Base-by-base conservation (phyloP, 2,329 filamentous ascomycete species). In the Monosporascus sp. region DNA sequence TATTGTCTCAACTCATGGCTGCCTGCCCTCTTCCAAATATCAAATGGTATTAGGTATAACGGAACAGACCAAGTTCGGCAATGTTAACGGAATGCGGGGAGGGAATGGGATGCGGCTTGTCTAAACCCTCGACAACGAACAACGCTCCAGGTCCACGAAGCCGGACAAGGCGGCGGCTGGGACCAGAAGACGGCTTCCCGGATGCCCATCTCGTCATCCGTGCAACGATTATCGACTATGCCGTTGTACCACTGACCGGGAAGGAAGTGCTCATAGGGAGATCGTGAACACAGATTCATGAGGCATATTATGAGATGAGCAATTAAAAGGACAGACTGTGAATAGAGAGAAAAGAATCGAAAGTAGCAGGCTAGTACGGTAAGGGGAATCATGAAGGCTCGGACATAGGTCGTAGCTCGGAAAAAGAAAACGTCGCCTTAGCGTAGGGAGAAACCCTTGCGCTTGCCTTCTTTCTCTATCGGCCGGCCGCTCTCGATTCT, bases 381-480 rank as follows among this genome's bases (percentile, higher is more conserved):
- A 77, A 75, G 71, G 28, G 74, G 74, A 76, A 78, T 83, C 78
- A 79, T 80, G 74, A 77, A 71, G 76, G 78, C 75, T 76, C 72
- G 75, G 76, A 74, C 76, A 75, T 78, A 73, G 76, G 74, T 79
- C 76, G 74, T 79, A 70, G 72, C 62, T 58, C 28, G 60, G 55
- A 62, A 56, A 59, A 51, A 59, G 57, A 53, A 49, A 51, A 58
- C 55, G 62, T 58, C 60, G 20, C 63, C 63, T 85, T 93, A 96
- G 76, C 94, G 91, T 72, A 99, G 89, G 62, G 94, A 99, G 84
- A 99, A 99, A 56, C 93, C 93, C 89, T 97, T 97, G 78, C 91
- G 89, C 88, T 96, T 96, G 77, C 87, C 87, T 81, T 97, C 93
- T 79, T 97, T 92, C 79, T 97, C 94, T 77, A 97, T 78, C 60